These are phyloP conservation scores for Orbilia quercus DNA, from an alignment of 2,329 filamentous ascomycete species.

Conservation along the genomic window DNA sequence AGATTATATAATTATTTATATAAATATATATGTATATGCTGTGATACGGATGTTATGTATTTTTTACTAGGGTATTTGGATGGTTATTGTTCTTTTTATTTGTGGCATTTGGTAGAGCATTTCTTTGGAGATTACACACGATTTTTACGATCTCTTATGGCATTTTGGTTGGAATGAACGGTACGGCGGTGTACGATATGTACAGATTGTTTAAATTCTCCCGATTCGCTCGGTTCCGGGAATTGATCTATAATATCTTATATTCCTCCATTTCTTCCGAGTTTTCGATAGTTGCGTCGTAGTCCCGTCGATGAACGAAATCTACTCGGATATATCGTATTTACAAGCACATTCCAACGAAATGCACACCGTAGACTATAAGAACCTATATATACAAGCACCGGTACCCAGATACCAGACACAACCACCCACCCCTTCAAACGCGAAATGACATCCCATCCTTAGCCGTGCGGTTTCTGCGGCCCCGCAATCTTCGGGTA, in stretches of 20 bases:
- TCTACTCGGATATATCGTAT: too few species aligned
- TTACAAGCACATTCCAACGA: not conserved
- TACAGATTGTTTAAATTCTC: not conserved
- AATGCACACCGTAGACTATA: not conserved
- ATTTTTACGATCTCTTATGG: constrained; percentile 13
- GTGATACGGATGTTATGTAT: not conserved
- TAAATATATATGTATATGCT: not conserved
- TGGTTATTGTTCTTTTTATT: too few species aligned
- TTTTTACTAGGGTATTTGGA: not conserved
- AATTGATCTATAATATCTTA: not conserved
- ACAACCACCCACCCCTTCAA: too few species aligned
- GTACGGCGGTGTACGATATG: constrained; percentile 9
- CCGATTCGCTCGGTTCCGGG: not conserved
- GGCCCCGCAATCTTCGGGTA: constrained; percentile 78
- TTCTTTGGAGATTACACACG: not conserved
- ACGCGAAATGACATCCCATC: not conserved
- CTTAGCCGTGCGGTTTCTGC: constrained; percentile 66
- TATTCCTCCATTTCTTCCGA: too few species aligned
- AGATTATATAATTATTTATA: not conserved
- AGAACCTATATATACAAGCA: not conserved
- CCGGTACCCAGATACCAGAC: too few species aligned
- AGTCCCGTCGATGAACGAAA: too few species aligned
- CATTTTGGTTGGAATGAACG: constrained; percentile 5
- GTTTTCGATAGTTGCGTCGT: too few species aligned
- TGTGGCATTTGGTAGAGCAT: not conserved